Base-by-base conservation (phyloP, 768 basidiomycete species). In the Boletus subparvulus region DNA sequence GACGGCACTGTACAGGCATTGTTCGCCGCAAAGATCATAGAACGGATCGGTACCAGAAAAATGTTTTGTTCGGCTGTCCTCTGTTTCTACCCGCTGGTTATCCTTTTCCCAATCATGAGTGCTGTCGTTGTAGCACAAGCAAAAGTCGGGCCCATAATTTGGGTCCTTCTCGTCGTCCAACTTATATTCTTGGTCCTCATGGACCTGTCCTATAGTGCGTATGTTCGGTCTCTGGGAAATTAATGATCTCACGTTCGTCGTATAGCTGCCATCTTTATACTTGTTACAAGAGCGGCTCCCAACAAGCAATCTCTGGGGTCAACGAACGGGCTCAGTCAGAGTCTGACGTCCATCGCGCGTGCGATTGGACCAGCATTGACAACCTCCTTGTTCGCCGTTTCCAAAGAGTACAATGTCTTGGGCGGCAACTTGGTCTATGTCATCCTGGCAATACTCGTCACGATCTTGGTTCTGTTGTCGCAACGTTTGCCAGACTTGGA, bases 281-380 rank as follows among this genome's bases (percentile, higher is more conserved):
- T 78, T 53, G 70, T 84, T 50, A 83, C 79, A 3, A 74, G 75
- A 28, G 78, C 82, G 1, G 73, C 83, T 1, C 83, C 85, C 0
- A 79, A 78, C 53, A 78, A 75, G 51, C 73, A 71, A 19, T 80
- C 82, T 1, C 73, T 86, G 4, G 85, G 84, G 9, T 79, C 83
- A 7, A 80, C 79, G 2, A 83, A 86, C 55, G 85, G 85, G 2
- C 69, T 85, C 21, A 74, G 78, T 3, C 83, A 85, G 28, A 81
- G 76, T 17, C 68, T 73, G 1, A 76, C 74, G 2, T 76, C 80
- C 4, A 66, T 78, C 11, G 74, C 77, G 1, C 76, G 80, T 41
- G 80, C 80, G 3, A 71, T 83, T 21, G 82, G 81, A 1, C 83
- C 83, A 0, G 77, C 74, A 1, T 41, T 77, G 36, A 67, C 77